Evolutionary conservation across 108 stramenopile species (phyloP).

Genomic region (Fistulifera pelliculosa): DNA sequence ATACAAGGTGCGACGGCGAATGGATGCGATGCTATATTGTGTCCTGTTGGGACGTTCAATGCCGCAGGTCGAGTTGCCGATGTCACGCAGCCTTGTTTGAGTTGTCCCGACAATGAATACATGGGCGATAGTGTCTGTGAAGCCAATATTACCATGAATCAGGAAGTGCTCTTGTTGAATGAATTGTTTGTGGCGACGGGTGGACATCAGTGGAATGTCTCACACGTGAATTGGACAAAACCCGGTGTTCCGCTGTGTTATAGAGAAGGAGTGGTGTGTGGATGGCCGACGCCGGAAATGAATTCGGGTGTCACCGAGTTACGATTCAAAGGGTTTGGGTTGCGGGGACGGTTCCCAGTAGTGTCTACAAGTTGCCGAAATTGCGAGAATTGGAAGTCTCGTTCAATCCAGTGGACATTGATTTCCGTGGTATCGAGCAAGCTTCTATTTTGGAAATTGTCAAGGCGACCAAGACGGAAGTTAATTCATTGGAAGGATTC

Average conservation of each 20-base stretch:
- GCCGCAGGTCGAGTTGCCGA: too few relatives aligned
- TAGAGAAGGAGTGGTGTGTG: conserved; percentile 43
- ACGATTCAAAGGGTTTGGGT: conserved; percentile 15
- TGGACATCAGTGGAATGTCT: conserved; percentile 35
- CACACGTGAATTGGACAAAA: conserved; percentile 31
- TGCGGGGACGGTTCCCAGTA: conserved; percentile 44
- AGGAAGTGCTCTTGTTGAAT: conserved; percentile 31
- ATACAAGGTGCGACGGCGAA: conserved; percentile 12
- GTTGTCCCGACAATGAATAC: neutral
- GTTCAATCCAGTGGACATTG: conserved; percentile 46
- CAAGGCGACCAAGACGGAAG: neutral
- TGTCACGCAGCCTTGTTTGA: too few relatives aligned
- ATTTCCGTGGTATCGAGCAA: neutral
- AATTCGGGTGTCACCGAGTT: conserved; percentile 33
- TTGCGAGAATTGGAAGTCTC: conserved; percentile 37
- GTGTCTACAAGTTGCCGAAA: conserved; percentile 25
- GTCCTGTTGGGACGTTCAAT: conserved; percentile 44
- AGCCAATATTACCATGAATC: conserved; percentile 21
- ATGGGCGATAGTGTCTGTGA: conserved; percentile 14
- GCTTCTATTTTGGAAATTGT: conserved; percentile 3
- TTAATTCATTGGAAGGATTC: conserved; percentile 1
- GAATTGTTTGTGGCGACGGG: conserved; percentile 40
- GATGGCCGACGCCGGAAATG: conserved; percentile 12
- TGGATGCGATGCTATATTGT: conserved; percentile 76
- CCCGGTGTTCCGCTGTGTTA: conserved; percentile 40